These are phyloP conservation scores for Trypanosomatidae sp. DNA, from an alignment of 208 protist genomes.

Conservation along the genomic window DNA sequence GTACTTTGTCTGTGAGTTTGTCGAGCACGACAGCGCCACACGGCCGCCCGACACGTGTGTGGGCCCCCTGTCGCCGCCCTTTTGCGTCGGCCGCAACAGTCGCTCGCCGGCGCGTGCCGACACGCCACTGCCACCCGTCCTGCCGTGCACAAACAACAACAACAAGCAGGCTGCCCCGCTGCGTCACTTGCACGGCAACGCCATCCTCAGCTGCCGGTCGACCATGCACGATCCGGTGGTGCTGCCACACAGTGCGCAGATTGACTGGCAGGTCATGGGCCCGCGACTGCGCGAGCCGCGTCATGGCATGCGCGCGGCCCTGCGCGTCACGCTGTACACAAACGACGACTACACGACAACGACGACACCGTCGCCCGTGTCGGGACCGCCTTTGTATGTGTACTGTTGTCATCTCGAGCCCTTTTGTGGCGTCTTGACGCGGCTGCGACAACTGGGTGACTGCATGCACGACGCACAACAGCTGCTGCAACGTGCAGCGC, in stretches of 20 bases:
- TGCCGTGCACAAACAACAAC: neutral
- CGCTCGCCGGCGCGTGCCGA: neutral
- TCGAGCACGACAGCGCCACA: conserved; percentile 32
- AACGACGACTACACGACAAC: conserved; percentile 10
- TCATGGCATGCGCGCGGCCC: conserved; percentile 27
- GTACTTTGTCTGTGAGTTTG: conserved; percentile 71
- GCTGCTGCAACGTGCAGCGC: conserved; percentile 7
- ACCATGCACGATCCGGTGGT: conserved; percentile 20
- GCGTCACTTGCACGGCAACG: conserved; percentile 70
- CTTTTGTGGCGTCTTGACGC: conserved; percentile 46
- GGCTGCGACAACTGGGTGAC: conserved; percentile 57
- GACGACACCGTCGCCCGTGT: conserved; percentile 12
- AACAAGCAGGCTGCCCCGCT: too few relatives aligned
- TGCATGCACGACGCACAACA: conserved; percentile 28
- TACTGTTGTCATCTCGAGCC: conserved; percentile 77
- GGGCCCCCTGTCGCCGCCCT: conserved; percentile 22
- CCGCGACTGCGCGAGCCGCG: conserved; percentile 23
- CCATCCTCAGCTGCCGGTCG: conserved; percentile 30
- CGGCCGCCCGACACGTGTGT: conserved; percentile 22
- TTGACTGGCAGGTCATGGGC: conserved; percentile 45
- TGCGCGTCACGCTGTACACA: conserved; percentile 26
- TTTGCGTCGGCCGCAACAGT: neutral
- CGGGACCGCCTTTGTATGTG: conserved; percentile 20
- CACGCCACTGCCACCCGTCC: neutral
- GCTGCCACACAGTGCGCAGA: conserved; percentile 19